Percentiles rank a stretch among this genome's conserved stretches.
Conservation (phyloP, 306 rosid species). For the Gastrolobium villosum region DNA sequence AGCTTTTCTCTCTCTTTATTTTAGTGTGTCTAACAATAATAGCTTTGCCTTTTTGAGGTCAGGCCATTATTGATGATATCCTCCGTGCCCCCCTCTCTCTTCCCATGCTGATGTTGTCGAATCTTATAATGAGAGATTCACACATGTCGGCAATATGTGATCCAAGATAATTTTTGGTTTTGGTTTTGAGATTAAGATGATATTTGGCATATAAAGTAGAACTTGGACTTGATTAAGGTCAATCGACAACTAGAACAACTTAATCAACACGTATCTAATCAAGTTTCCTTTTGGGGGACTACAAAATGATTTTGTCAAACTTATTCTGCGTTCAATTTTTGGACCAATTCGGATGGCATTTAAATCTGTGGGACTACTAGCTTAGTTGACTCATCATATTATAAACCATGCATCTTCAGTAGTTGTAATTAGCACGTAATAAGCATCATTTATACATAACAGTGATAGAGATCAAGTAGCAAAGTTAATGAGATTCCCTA, state of each 20-base stretch:
- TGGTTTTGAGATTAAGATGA: constrained; percentile 12
- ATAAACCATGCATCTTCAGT: constrained; percentile 11
- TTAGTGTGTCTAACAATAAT: constrained; percentile 16
- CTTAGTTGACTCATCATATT: constrained; percentile 8
- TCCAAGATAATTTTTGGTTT: constrained; percentile 43
- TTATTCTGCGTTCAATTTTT: not conserved
- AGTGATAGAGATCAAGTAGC: not conserved
- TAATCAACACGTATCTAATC: constrained; percentile 40
- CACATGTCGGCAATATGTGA: constrained; percentile 54
- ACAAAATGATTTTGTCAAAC: constrained; percentile 36
- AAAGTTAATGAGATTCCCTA: not conserved
- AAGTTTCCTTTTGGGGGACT: constrained; percentile 44
- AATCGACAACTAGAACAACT: constrained; percentile 42
- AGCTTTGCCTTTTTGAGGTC: constrained; percentile 32
- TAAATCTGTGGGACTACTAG: constrained; percentile 24
- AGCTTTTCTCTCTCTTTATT: not conserved
- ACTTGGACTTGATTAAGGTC: constrained; percentile 34
- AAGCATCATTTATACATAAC: not conserved
- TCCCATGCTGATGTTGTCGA: constrained; percentile 36
- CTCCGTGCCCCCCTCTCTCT: not conserved
- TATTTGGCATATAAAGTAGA: not conserved
- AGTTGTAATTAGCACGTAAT: constrained; percentile 15
- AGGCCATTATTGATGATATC: constrained; percentile 21
- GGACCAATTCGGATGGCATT: constrained; percentile 9
- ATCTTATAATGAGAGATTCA: constrained; percentile 53